Conservation (phyloP, 2,329 filamentous ascomycete species). For the Pyrenophora seminiperda region DNA sequence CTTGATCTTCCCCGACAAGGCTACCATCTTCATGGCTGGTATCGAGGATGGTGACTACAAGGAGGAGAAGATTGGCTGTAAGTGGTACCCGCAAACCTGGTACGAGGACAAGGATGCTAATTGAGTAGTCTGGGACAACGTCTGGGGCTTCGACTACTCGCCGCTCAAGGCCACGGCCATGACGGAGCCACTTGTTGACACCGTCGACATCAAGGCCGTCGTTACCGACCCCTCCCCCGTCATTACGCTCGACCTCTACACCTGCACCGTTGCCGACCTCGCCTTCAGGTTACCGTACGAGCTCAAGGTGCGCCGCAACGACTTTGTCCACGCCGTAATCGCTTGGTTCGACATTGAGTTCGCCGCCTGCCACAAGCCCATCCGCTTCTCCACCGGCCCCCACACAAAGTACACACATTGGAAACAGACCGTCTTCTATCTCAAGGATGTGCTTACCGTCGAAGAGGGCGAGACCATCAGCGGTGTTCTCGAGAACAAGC, state of each 20-base stretch:
- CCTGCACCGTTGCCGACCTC: slow-evolving; percentile 79
- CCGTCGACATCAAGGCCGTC: slow-evolving; percentile 94
- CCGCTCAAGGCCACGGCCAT: slow-evolving; percentile 93
- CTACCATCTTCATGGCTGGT: slow-evolving; percentile 92
- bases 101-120: not conserved
- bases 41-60: slow-evolving; percentile 99
- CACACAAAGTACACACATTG: slow-evolving; percentile 99
- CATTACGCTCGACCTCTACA: slow-evolving; percentile 92
- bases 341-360: slow-evolving; percentile 99
- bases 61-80: slow-evolving; percentile 99
- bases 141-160: slow-evolving; percentile 96
- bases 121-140: slow-evolving; percentile 90
- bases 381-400: slow-evolving; percentile 94
- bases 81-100: not conserved
- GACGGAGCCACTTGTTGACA: slow-evolving; percentile 95
- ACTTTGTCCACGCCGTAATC: slow-evolving; percentile 95
- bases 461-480: slow-evolving; percentile 81
- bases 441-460: slow-evolving; percentile 89
- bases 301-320: slow-evolving; percentile 78
- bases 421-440: slow-evolving; percentile 99
- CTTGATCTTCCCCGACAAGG: slow-evolving; percentile 98
- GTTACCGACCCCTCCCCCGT: slow-evolving; percentile 88
- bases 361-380: slow-evolving; percentile 95
- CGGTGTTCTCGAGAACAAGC: slow-evolving; percentile 78
- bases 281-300: slow-evolving; percentile 80